Evolutionary conservation across 352 stramenopile species (phyloP), one percentile per base, ranked within the genome.

Genomic region (Pythium periplocum): DNA sequence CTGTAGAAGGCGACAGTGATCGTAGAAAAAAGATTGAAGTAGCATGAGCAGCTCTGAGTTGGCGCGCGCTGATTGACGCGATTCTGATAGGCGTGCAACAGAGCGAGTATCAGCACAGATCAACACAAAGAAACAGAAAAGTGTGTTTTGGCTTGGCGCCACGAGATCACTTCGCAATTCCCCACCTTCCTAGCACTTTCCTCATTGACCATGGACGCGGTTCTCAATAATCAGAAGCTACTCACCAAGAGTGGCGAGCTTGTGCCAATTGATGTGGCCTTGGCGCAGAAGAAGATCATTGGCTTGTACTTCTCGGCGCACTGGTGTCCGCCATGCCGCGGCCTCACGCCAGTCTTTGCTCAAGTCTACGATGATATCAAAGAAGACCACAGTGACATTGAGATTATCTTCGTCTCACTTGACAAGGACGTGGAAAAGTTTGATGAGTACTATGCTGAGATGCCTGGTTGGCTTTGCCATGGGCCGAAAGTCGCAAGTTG

Each of bases 401-500:
- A 97, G 69, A 83, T 98, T 68, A 75, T 98, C 30, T 98, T 98
- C 68, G 90, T 98, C 52, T 98, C 90, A 35, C 95, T 87, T 5
- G 95, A 98, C 87, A 87, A 86, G 59, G 81, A 95, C 56, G 71
- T 91, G 51, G 69, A 75, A 47, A 87, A 90, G 61, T 98, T 96
- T 53, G 77, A 86, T 12, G 69, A 94, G 55, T 98, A 98, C 69
- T 98, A 93, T 63, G 64, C 66, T 10, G 79, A 88, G 52, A 98
- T 98, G 95, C 89, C 93, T 98, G 93, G 86, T 66, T 93, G 47
- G 87, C 95, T 10, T 66, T 98, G 36, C 90, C 90, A 40, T 98
- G 91, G 62, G 82, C 86, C 42, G 68, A 92, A 41, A 26, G 17
- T 26, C 75, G 87, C 62, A 70, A 82, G 59, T 66, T 90, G 33